These are phyloP conservation scores for Naumovozyma dairenensis DNA, from an alignment of 805 yeast species.

Conservation along the genomic window DNA sequence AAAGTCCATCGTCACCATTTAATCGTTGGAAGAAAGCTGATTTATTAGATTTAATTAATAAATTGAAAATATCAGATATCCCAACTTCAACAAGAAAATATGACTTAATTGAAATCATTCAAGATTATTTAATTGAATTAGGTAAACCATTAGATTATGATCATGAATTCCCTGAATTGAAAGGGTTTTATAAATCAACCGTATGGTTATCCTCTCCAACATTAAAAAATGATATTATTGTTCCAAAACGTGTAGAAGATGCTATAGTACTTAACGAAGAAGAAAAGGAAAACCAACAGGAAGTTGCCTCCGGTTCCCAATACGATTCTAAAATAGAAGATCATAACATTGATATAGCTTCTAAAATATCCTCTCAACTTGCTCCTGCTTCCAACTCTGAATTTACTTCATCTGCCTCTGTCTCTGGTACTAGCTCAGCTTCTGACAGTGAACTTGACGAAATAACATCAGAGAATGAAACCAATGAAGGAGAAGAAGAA, in stretches of 20 bases:
- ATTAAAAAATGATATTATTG: background rate
- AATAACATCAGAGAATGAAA: background rate
- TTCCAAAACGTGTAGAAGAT: background rate
- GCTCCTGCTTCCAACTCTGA: background rate
- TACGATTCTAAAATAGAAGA: too few relatives aligned
- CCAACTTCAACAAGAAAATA: slow-evolving; percentile 12
- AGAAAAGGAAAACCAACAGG: background rate
- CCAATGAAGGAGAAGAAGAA: slow-evolving; percentile 3
- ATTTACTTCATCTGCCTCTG: background rate
- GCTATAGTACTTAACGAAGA: background rate
- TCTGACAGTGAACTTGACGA: too few relatives aligned
- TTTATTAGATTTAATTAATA: slow-evolving; percentile 20
- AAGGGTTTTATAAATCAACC: slow-evolving; percentile 13
- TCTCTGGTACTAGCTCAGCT: too few relatives aligned
- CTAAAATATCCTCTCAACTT: background rate
- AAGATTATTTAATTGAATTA: slow-evolving; percentile 11
- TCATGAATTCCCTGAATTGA: slow-evolving; percentile 23
- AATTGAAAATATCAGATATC: slow-evolving; percentile 13
- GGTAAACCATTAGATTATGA: slow-evolving; percentile 16
- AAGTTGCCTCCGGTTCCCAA: background rate
- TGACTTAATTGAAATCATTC: slow-evolving; percentile 13
- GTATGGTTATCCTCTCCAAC: background rate
- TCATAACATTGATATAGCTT: too few relatives aligned
- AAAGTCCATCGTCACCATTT: slow-evolving; percentile 8
- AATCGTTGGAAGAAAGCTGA: slow-evolving; percentile 23